Conservation (phyloP, 352 stramenopile species). For the Phytophthora pisi region DNA sequence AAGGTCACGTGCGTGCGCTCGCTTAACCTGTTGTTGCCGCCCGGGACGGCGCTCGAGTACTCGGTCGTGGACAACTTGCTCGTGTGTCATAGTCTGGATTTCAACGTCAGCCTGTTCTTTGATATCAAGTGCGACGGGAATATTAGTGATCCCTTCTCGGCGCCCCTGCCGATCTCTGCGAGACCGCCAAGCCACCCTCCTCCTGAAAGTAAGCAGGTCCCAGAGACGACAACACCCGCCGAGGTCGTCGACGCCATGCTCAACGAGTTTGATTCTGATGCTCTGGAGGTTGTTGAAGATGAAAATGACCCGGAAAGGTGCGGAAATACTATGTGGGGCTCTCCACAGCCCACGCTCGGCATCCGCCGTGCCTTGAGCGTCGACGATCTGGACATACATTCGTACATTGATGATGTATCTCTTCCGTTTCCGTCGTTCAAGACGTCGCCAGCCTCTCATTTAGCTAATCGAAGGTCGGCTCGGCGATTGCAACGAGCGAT, state of each 20-base stretch:
- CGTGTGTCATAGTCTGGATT: conserved; percentile 82
- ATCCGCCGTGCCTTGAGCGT: conserved; percentile 34
- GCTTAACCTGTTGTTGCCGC: conserved; percentile 71
- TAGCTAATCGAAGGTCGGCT: conserved; percentile 24
- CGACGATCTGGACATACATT: conserved; percentile 27
- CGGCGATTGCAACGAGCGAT: conserved; percentile 38
- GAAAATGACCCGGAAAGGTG: conserved; percentile 16
- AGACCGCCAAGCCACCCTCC: conserved; percentile 33
- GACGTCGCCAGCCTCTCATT: conserved; percentile 26
- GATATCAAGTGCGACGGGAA: conserved; percentile 69
- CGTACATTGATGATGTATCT: conserved; percentile 19
- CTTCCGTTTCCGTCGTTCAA: conserved; percentile 23
- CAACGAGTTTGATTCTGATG: conserved; percentile 18
- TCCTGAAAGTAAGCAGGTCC: conserved; percentile 1
- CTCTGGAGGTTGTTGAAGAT: conserved; percentile 12
- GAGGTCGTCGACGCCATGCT: neutral
- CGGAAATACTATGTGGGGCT: conserved; percentile 10
- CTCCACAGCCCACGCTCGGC: conserved; percentile 3
- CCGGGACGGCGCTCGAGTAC: conserved; percentile 60
- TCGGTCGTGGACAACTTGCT: conserved; percentile 87
- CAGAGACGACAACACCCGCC: neutral
- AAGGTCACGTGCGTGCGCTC: conserved; percentile 81
- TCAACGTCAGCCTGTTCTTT: conserved; percentile 83
- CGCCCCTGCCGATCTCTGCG: conserved; percentile 68
- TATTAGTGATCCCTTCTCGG: conserved; percentile 71